Evolutionary conservation across 495 filamentous ascomycete genomes (phyloP).

Genomic region (Neurospora cerealis): DNA sequence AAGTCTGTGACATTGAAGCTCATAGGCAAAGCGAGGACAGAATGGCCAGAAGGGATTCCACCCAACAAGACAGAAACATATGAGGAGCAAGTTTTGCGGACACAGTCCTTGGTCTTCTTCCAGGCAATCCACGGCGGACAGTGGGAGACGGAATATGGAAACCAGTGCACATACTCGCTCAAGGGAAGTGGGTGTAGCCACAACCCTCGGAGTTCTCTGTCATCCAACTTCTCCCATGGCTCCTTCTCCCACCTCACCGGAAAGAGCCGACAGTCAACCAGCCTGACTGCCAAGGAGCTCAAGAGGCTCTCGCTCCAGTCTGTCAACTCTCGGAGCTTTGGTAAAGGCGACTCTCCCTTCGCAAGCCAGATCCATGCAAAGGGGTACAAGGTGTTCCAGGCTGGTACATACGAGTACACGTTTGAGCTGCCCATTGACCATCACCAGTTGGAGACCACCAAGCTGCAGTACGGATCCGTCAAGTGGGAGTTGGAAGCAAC

Average conservation of each 20-base stretch:
- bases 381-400: constrained; percentile 80
- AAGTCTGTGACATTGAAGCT: constrained; percentile 89
- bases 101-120: constrained; percentile 73
- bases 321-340: constrained; percentile 77
- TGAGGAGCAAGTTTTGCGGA: constrained; percentile 69
- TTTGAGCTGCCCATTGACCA: constrained; percentile 94
- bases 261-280: constrained; percentile 18
- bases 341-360: constrained; percentile 60
- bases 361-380: constrained; percentile 62
- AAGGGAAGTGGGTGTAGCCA: constrained; percentile 9
- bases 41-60: constrained; percentile 97
- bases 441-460: constrained; percentile 82
- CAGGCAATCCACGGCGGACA: constrained; percentile 52
- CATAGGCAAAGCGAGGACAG: constrained; percentile 74
- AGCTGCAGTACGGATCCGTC: constrained; percentile 79
- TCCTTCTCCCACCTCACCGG: constrained; percentile 14
- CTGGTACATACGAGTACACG: constrained; percentile 87
- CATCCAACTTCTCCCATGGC: constrained; percentile 30
- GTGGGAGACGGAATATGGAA: constrained; percentile 52
- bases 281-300: constrained; percentile 36
- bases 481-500: constrained; percentile 82
- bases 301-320: constrained; percentile 67
- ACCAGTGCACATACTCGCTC: constrained; percentile 38
- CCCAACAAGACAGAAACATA: constrained; percentile 75
- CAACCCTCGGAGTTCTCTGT: constrained; percentile 26